Evolutionary conservation across 148 eudicot species (phyloP).

Genomic region (Beta vulgaris): DNA sequence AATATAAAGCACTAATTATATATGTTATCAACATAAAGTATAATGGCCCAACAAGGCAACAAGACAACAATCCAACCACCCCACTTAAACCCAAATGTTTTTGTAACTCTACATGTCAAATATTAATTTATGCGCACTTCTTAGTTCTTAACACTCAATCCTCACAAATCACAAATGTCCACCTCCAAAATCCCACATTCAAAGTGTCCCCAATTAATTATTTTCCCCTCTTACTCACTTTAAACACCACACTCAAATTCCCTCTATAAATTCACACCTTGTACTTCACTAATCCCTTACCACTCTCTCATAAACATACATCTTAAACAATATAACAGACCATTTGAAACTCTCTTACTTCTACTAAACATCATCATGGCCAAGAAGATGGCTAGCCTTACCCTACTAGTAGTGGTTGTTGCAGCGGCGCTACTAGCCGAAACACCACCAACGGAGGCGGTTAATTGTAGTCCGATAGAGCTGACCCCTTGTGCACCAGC

Average conservation of each 20-base stretch:
- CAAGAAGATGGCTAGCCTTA: conserved; percentile 15
- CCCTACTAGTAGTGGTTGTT: conserved; percentile 16
- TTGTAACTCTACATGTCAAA: background rate
- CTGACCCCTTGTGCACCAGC: conserved; percentile 42
- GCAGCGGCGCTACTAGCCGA: conserved; percentile 18
- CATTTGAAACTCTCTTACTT: background rate
- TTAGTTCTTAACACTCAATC: background rate
- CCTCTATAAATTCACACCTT: conserved; percentile 20
- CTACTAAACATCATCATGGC: conserved; percentile 16
- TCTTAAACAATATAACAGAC: too few relatives aligned
- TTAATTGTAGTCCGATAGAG: conserved; percentile 35
- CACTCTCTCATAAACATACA: conserved; percentile 2
- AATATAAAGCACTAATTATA: too few relatives aligned
- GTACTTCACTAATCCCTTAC: background rate
- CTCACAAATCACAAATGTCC: background rate
- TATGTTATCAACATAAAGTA: background rate
- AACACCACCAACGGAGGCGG: conserved; percentile 30
- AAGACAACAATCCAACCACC: background rate
- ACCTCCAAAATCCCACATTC: background rate
- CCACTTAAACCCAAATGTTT: background rate
- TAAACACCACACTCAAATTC: background rate
- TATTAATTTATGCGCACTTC: background rate
- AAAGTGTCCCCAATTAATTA: background rate
- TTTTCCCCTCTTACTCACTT: background rate
- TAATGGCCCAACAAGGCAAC: too few relatives aligned